phyloP scores from a whole-genome alignment of 805 yeast species.

The Sugiyamaella americana region DNA sequence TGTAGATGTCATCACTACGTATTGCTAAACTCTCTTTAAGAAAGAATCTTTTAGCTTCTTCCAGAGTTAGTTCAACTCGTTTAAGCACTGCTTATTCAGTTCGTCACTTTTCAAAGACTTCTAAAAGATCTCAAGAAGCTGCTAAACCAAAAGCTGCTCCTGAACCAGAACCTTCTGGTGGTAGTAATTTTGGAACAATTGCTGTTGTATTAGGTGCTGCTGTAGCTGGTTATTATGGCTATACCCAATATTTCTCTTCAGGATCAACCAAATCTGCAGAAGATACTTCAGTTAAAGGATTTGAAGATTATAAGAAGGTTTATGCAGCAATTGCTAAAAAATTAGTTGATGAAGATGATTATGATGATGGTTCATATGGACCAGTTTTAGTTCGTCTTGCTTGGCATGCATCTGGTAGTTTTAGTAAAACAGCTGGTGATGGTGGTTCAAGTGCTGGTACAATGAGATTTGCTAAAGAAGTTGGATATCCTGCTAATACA shows the following conservation, averaged over 20 bases:
- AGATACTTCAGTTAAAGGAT: slow-evolving; percentile 23
- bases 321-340: slow-evolving; percentile 72
- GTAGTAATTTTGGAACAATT: slow-evolving; percentile 10
- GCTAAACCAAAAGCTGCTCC: slow-evolving; percentile 1
- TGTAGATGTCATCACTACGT: not conserved
- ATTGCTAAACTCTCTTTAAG: not conserved
- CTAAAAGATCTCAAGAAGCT: slow-evolving; percentile 2
- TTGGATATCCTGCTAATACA: slow-evolving; percentile 51
- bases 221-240: slow-evolving; percentile 30
- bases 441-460: slow-evolving; percentile 64
- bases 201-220: slow-evolving; percentile 22
- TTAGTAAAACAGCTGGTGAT: slow-evolving; percentile 41
- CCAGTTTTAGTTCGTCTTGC: slow-evolving; percentile 69
- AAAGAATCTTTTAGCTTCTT: not conserved
- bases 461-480: slow-evolving; percentile 46
- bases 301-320: slow-evolving; percentile 61
- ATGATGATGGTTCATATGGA: slow-evolving; percentile 65
- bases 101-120: not conserved
- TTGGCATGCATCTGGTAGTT: slow-evolving; percentile 84
- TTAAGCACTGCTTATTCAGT: slow-evolving; percentile 1
- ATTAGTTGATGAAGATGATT: slow-evolving; percentile 37
- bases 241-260: slow-evolving; percentile 27
- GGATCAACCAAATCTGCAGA: slow-evolving; percentile 32
- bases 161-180: slow-evolving; percentile 1
- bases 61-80: slow-evolving; percentile 3